Percentiles rank a stretch among this genome's conserved stretches.
phyloP scores from a whole-genome alignment of 768 basidiomycete species.

The Leccinum imitatum region DNA sequence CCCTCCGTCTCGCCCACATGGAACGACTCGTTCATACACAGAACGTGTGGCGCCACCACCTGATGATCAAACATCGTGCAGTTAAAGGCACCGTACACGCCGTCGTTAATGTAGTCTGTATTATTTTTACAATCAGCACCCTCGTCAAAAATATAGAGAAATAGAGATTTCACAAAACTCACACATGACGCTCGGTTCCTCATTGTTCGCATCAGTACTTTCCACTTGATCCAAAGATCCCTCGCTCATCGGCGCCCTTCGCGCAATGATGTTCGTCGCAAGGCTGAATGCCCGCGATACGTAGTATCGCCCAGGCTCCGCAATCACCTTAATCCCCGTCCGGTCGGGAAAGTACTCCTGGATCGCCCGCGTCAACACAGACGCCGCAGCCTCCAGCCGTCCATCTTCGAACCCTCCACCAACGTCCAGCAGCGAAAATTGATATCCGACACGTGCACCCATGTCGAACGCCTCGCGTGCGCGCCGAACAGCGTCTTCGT shows the following conservation, averaged over 20 bases:
- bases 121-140: slow-evolving; percentile 6
- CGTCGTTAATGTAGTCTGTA: slow-evolving; percentile 98
- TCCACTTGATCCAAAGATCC: slow-evolving; percentile 23
- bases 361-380: slow-evolving; percentile 67
- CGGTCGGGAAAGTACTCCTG: slow-evolving; percentile 77
- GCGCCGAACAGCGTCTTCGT: slow-evolving; percentile 84
- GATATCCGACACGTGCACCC: slow-evolving; percentile 77
- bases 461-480: slow-evolving; percentile 86
- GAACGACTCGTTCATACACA: slow-evolving; percentile 69
- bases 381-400: slow-evolving; percentile 79
- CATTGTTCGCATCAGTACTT: slow-evolving; percentile 26
- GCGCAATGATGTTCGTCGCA: slow-evolving; percentile 91
- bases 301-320: slow-evolving; percentile 94
- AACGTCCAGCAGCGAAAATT: slow-evolving; percentile 83
- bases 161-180: slow-evolving; percentile 39
- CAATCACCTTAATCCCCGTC: slow-evolving; percentile 73
- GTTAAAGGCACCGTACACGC: slow-evolving; percentile 96
- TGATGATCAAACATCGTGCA: slow-evolving; percentile 98
- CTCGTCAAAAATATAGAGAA: slow-evolving; percentile 1
- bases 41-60: slow-evolving; percentile 78
- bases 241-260: slow-evolving; percentile 58
- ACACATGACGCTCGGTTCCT: slow-evolving; percentile 82
- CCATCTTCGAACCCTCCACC: slow-evolving; percentile 96
- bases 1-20: slow-evolving; percentile 38
- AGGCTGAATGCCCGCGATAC: slow-evolving; percentile 91